Conservation (phyloP, 2,329 filamentous ascomycete genomes). For the Trichoderma afroharzianum region DNA sequence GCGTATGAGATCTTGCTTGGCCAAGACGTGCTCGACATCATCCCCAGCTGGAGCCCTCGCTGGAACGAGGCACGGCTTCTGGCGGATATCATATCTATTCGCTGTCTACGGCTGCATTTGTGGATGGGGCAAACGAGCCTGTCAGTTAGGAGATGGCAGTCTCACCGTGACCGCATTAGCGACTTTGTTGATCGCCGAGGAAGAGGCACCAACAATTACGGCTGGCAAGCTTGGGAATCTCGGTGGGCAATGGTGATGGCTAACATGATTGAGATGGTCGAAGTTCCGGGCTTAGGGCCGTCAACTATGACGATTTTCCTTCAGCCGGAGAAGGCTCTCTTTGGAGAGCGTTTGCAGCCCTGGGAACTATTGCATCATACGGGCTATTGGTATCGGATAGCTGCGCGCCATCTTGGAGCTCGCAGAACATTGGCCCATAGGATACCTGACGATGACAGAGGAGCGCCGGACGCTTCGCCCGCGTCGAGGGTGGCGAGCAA, state of each 20-base stretch:
- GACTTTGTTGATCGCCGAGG: constrained; percentile 79
- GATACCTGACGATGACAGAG: constrained; percentile 58
- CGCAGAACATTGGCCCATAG: constrained; percentile 51
- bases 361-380: constrained; percentile 64
- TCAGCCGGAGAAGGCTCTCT: constrained; percentile 55
- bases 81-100: constrained; percentile 75
- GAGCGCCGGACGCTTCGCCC: constrained; percentile 45
- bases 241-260: constrained; percentile 65
- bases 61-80: constrained; percentile 93
- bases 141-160: constrained; percentile 76
- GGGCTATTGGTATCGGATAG: constrained; percentile 63
- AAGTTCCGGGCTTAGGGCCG: constrained; percentile 48
- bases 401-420: constrained; percentile 53
- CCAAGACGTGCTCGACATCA: constrained; percentile 79
- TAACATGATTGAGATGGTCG: constrained; percentile 53
- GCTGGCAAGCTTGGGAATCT: constrained; percentile 91
- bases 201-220: constrained; percentile 82
- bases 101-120: constrained; percentile 76
- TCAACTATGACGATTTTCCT: constrained; percentile 46
- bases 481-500: constrained; percentile 46
- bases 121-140: constrained; percentile 76
- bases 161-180: constrained; percentile 68
- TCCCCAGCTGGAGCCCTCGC: constrained; percentile 82
- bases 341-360: constrained; percentile 56
- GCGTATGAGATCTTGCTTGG: constrained; percentile 82